These are phyloP conservation scores for Pleurotus tuoliensis DNA, from an alignment of 768 basidiomycete species.

Conservation along the genomic window DNA sequence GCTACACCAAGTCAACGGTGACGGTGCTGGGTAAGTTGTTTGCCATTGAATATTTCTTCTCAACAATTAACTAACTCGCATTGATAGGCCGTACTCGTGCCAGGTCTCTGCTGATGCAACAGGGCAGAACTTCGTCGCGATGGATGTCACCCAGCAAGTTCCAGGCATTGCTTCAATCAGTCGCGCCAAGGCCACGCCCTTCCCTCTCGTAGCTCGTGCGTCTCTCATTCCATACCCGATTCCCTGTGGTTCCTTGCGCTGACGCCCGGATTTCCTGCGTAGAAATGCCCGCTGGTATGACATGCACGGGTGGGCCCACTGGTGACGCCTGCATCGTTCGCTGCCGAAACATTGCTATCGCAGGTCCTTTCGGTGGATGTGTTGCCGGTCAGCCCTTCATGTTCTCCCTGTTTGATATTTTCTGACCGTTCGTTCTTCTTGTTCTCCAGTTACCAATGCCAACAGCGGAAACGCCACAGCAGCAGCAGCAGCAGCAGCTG, in stretches of 20 bases:
- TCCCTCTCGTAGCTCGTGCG: conserved; percentile 5
- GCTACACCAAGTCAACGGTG: conserved; percentile 26
- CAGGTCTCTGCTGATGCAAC: conserved; percentile 11
- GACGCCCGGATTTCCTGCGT: conserved; percentile 3
- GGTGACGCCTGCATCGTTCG: conserved; percentile 29
- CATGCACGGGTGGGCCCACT: conserved; percentile 28
- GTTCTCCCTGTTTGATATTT: not conserved
- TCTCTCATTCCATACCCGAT: conserved; percentile 12
- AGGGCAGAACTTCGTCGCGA: conserved; percentile 17
- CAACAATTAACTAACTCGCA: not conserved
- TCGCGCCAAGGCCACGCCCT: not conserved
- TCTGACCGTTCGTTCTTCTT: not conserved
- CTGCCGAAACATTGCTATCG: conserved; percentile 28
- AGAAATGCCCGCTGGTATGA: conserved; percentile 27
- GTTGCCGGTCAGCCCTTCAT: conserved; percentile 12
- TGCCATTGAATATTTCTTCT: not conserved
- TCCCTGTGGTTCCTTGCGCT: conserved; percentile 11
- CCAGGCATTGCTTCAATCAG: conserved; percentile 13
- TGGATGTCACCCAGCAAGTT: conserved; percentile 17
- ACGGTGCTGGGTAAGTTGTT: conserved; percentile 24
- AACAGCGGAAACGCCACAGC: not conserved
- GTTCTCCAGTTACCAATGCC: not conserved
- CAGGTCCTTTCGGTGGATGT: conserved; percentile 29
- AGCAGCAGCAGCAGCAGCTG: not conserved
- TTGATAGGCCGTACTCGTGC: conserved; percentile 1